phyloP scores from a whole-genome alignment of 768 basidiomycete species.

The Collybia sp. region DNA sequence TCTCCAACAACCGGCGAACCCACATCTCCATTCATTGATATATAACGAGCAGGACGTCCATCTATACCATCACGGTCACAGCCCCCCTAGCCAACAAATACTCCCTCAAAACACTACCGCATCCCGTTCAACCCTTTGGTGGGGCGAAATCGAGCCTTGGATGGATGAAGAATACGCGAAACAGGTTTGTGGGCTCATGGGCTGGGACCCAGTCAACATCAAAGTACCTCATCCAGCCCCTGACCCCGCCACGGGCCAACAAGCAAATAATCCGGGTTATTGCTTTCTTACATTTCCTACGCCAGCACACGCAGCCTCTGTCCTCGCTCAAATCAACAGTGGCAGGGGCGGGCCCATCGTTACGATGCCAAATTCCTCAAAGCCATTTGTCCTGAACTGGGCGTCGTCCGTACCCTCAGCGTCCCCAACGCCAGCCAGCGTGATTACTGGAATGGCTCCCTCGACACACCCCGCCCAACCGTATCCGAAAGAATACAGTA shows the following conservation, averaged over 20 bases:
- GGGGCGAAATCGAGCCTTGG: slow-evolving; percentile 91
- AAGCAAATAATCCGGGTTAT: slow-evolving; percentile 82
- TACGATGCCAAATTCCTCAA: slow-evolving; percentile 84
- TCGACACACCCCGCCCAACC: slow-evolving; percentile 40
- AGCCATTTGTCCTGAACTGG: slow-evolving; percentile 83
- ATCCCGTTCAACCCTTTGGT: slow-evolving; percentile 68
- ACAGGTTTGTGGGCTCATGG: slow-evolving; percentile 82
- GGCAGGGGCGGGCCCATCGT: slow-evolving; percentile 33
- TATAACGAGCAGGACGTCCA: slow-evolving; percentile 26
- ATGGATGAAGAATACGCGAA: slow-evolving; percentile 96
- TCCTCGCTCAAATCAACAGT: slow-evolving; percentile 62
- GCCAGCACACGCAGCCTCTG: slow-evolving; percentile 60
- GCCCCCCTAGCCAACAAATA: slow-evolving; percentile 5
- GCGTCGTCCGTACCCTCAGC: slow-evolving; percentile 38
- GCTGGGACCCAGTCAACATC: slow-evolving; percentile 76
- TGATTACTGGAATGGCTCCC: slow-evolving; percentile 18
- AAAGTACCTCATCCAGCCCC: slow-evolving; percentile 64
- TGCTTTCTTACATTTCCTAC: slow-evolving; percentile 86
- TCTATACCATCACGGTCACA: slow-evolving; percentile 20
- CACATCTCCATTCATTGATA: no score
- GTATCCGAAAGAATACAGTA: slow-evolving; percentile 84
- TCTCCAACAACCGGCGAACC: slow-evolving; percentile 18
- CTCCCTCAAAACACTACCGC: slow-evolving; percentile 17
- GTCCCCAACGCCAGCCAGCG: slow-evolving; percentile 25
- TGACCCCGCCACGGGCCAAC: slow-evolving; percentile 54